Base-by-base conservation (phyloP, 2,329 filamentous ascomycete genomes). In the Sphaceloma murrayae region DNA sequence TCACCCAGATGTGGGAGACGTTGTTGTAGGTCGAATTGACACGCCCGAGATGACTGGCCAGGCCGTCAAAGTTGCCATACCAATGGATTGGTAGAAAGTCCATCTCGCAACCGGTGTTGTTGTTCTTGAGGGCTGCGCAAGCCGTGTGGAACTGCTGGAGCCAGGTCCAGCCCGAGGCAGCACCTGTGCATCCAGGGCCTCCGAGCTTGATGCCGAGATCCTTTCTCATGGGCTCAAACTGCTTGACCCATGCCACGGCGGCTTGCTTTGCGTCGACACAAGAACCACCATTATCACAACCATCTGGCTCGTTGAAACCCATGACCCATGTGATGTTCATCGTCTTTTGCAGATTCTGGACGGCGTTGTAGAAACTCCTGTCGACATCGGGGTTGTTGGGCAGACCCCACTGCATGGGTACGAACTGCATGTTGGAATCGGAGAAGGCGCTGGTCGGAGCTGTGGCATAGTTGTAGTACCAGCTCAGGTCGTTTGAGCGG, bases 381-480 rank as follows among this genome's bases (percentile, higher is more conserved):
- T 75, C 70, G 45, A 67, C 64, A 22, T 30, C 43, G 2, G 46
- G 46, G 42, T 52, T 51, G 34, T 49, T 57, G 3, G 67, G 64
- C 7, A 74, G 66, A 22, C 82, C 82, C 80, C 80, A 89, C 48
- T 87, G 73, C 83, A 87, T 86, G 40, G 85, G 84, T 1, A 89
- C 78, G 60, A 85, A 91, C 59, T 84, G 72, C 53, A 89, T 75
- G 10, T 69, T 61, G 10, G 69, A 53, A 21, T 68, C 55, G 39
- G 67, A 60, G 48, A 58, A 52, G 13, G 39, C 45, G 3, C 40
- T 30, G 13, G 55, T 56, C 1, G 83, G 82, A 3, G 61, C 57
- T 14, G 68, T 56, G 18, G 65, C 62, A 62, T 88, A 91, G 67
- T 88, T 89, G 72, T 89, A 91, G 68, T 91, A 91, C 85, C 85